A percentile compares a stretch with the other conserved stretches of the same genome.
These are phyloP conservation scores for Calocybe indica DNA, from an alignment of 768 basidiomycete species.

Conservation along the genomic window DNA sequence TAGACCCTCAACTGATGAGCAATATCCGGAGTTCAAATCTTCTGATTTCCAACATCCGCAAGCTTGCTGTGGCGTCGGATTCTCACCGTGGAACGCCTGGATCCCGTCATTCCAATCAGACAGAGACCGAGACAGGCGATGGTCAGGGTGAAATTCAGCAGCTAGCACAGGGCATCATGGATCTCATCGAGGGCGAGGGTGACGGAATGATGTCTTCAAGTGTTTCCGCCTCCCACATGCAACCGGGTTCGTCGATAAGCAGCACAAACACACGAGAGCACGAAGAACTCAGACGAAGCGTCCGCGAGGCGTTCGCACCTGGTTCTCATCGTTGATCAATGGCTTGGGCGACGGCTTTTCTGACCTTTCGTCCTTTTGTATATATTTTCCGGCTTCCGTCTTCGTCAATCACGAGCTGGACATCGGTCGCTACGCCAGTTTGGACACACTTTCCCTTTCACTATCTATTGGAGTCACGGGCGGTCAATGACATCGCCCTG, in stretches of 20 bases:
- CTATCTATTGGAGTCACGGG: too few relatives aligned
- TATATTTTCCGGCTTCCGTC: too few relatives aligned
- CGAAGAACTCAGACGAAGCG: slow-evolving; percentile 76
- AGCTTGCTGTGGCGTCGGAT: slow-evolving; percentile 69
- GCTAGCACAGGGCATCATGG: slow-evolving; percentile 78
- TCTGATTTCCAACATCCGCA: slow-evolving; percentile 81
- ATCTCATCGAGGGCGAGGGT: slow-evolving; percentile 74
- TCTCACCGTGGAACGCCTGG: slow-evolving; percentile 64
- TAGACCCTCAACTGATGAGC: slow-evolving; percentile 84
- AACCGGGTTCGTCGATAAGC: slow-evolving; percentile 63
- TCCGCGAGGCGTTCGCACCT: slow-evolving; percentile 74
- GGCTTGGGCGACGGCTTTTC: neutral
- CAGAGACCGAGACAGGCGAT: slow-evolving; percentile 79
- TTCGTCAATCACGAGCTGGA: neutral
- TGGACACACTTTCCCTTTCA: too few relatives aligned
- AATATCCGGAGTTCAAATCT: slow-evolving; percentile 84
- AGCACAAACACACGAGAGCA: slow-evolving; percentile 62
- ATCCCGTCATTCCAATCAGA: slow-evolving; percentile 66
- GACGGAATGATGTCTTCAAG: slow-evolving; percentile 58
- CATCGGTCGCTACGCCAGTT: neutral
- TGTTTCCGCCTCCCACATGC: slow-evolving; percentile 58
- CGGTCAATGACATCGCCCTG: too few relatives aligned
- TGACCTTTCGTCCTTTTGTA: neutral
- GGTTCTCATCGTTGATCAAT: slow-evolving; percentile 46
- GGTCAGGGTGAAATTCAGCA: slow-evolving; percentile 90